A percentile compares a stretch with the other conserved stretches of the same genome.
Evolutionary conservation across 257 asterid genomes (phyloP).

Genomic region (Cynanchum wilfordii): DNA sequence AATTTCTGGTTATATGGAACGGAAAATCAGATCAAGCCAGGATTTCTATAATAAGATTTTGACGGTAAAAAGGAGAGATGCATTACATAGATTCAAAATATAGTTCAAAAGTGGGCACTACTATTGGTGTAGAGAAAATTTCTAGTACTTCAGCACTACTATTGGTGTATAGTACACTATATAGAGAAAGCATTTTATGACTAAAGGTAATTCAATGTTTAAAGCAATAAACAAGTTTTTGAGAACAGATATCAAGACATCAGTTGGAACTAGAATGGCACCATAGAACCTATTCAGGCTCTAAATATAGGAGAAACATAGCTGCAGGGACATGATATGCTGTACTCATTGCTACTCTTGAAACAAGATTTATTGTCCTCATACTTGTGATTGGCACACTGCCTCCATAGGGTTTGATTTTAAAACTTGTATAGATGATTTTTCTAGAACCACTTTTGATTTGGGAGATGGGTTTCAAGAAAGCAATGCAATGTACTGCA

Average conservation of each 20-base stretch:
- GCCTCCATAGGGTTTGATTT: not conserved
- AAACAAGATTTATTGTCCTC: not conserved
- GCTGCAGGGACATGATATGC: not conserved
- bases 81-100: too few relatives aligned
- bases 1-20: not conserved
- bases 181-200: not conserved
- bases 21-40: not conserved
- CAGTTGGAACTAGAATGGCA: not conserved
- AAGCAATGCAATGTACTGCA: not conserved
- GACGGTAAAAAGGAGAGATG: not conserved
- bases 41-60: not conserved
- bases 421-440: not conserved
- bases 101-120: not conserved
- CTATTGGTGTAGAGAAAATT: not conserved
- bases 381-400: not conserved
- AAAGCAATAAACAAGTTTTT: not conserved
- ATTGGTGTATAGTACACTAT: not conserved
- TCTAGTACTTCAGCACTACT: not conserved
- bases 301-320: not conserved
- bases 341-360: not conserved
- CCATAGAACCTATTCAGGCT: not conserved
- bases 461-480: slow-evolving; percentile 8
- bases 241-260: not conserved
- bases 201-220: not conserved
- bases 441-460: slow-evolving; percentile 4